phyloP scores from a whole-genome alignment of 2,329 filamentous ascomycete genomes.

The Bipolaris cookei region DNA sequence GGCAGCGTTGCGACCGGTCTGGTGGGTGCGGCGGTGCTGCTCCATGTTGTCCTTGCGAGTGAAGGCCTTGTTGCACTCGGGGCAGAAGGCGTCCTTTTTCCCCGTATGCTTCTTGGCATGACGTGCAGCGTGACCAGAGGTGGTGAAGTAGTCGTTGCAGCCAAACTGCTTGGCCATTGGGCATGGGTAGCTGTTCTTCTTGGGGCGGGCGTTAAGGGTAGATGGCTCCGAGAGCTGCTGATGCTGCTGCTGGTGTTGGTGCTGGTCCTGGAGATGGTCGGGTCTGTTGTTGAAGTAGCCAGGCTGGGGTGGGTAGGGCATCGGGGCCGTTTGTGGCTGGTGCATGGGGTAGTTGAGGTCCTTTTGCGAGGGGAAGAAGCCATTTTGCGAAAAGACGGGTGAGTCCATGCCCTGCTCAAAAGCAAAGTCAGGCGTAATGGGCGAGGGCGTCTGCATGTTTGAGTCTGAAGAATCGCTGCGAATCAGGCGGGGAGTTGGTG shows the following conservation, averaged over 20 bases:
- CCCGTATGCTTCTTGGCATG: constrained; percentile 85
- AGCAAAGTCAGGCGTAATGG: constrained; percentile 53
- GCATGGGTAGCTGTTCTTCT: constrained; percentile 76
- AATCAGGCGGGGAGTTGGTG: constrained; percentile 55
- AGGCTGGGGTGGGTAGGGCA: constrained; percentile 30
- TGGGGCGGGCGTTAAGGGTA: constrained; percentile 52
- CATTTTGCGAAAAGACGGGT: constrained; percentile 35
- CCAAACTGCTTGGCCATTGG: constrained; percentile 73
- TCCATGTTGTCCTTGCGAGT: constrained; percentile 88
- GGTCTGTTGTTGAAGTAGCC: constrained; percentile 28
- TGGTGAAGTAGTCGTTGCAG: constrained; percentile 82
- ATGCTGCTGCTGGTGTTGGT: not conserved
- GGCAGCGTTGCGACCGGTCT: constrained; percentile 55
- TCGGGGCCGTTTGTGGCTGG: constrained; percentile 28
- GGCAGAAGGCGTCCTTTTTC: constrained; percentile 75
- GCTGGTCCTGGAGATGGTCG: constrained; percentile 16
- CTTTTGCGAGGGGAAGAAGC: constrained; percentile 40
- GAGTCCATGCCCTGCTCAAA: constrained; percentile 40
- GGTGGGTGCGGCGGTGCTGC: constrained; percentile 80
- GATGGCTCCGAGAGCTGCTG: constrained; percentile 10
- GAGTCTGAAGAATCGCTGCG: constrained; percentile 57
- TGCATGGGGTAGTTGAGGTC: constrained; percentile 32
- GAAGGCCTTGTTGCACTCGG: constrained; percentile 78
- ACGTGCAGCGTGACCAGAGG: constrained; percentile 82
- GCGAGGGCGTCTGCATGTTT: constrained; percentile 53